Evolutionary conservation across 2,329 filamentous ascomycete genomes (phyloP).

Genomic region (Fusarium anguioides): DNA sequence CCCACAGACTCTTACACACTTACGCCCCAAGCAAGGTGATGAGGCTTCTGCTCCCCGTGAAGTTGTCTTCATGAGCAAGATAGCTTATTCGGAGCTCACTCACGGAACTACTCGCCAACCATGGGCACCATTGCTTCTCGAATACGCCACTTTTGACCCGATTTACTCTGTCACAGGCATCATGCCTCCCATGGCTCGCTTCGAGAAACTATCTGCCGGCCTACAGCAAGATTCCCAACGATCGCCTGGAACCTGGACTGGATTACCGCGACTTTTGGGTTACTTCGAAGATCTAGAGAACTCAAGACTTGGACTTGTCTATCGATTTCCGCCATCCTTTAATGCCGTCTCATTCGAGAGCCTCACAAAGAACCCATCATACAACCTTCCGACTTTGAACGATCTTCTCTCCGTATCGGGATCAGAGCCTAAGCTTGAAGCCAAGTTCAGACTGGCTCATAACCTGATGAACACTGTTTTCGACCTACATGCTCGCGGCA

Average conservation of each 20-base stretch:
- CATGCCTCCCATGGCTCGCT: conserved; percentile 71
- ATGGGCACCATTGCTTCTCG: conserved; percentile 71
- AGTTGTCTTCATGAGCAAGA: conserved; percentile 62
- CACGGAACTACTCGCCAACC: conserved; percentile 56
- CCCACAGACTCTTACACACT: conserved; percentile 62
- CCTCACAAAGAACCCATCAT: conserved; percentile 60
- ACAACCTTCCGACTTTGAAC: conserved; percentile 64
- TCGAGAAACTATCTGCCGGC: conserved; percentile 70
- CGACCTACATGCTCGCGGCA: conserved; percentile 75
- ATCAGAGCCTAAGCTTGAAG: conserved; percentile 75
- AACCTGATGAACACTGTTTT: conserved; percentile 79
- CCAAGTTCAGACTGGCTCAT: conserved; percentile 79
- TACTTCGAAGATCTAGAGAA: conserved; percentile 81
- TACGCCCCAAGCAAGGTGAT: conserved; percentile 56
- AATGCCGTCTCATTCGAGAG: conserved; percentile 66
- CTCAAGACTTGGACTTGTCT: conserved; percentile 79
- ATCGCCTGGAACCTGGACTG: conserved; percentile 67
- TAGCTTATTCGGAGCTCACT: conserved; percentile 62
- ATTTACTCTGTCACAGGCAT: conserved; percentile 72
- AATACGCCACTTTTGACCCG: conserved; percentile 74
- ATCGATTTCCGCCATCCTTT: conserved; percentile 76
- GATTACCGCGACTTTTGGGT: conserved; percentile 70
- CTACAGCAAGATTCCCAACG: conserved; percentile 66
- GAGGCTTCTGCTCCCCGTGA: conserved; percentile 54
- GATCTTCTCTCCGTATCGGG: conserved; percentile 64